Evolutionary conservation across 345 rosid genomes (phyloP).

Genomic region (Draba incana): DNA sequence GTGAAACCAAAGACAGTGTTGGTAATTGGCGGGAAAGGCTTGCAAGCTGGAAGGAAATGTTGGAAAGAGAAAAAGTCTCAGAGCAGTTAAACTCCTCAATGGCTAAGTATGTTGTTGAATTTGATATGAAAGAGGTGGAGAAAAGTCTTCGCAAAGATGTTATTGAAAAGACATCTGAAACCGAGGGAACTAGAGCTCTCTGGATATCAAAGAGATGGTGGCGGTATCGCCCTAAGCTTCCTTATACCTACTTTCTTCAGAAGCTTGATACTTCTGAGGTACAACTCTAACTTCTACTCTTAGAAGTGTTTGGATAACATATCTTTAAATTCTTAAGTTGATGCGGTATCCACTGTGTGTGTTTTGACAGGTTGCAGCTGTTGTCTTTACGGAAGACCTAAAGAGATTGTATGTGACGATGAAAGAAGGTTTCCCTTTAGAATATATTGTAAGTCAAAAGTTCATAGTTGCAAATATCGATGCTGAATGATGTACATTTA

Average conservation of each 20-base stretch:
- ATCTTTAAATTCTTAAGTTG: constrained; percentile 17
- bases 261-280: constrained; percentile 94
- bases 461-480: constrained; percentile 27
- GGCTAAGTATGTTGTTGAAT: constrained; percentile 86
- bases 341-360: constrained; percentile 9
- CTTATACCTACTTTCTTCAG: constrained; percentile 89
- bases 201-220: constrained; percentile 99
- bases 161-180: constrained; percentile 56
- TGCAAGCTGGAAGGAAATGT: constrained; percentile 67
- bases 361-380: constrained; percentile 78
- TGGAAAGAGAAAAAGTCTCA: constrained; percentile 64
- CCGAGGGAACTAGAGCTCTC: constrained; percentile 74
- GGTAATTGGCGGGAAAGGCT: constrained; percentile 85
- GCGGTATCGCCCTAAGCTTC: constrained; percentile 92
- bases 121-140: constrained; percentile 97
- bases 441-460: constrained; percentile 74
- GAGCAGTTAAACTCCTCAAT: constrained; percentile 64
- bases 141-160: constrained; percentile 90
- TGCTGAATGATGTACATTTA: constrained; percentile 30
- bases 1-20: constrained; percentile 47
- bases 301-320: neutral
- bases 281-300: constrained; percentile 25
- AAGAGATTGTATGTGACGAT: constrained; percentile 84
- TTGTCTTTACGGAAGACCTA: constrained; percentile 93
- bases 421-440: constrained; percentile 96